Evolutionary conservation across 805 yeast species (phyloP).

Genomic region (Nakazawaea pomicola): DNA sequence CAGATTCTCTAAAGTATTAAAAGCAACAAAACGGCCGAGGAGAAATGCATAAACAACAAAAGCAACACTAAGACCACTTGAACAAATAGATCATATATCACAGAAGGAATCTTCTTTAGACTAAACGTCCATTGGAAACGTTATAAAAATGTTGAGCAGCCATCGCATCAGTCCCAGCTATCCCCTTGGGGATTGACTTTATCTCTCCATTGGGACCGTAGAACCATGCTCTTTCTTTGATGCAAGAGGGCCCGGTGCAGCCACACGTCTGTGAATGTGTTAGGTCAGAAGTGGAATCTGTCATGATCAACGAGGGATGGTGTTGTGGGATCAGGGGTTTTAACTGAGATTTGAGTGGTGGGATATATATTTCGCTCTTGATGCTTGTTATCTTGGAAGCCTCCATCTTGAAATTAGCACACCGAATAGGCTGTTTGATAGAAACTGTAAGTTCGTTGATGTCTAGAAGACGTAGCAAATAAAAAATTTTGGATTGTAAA

Average conservation of each 20-base stretch:
- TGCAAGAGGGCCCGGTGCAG: conserved; percentile 28
- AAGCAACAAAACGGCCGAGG: too few species aligned
- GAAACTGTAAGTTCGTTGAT: too few species aligned
- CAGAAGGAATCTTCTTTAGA: background rate
- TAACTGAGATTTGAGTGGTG: conserved; percentile 17
- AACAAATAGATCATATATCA: too few species aligned
- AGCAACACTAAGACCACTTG: too few species aligned
- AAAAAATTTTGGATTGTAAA: too few species aligned
- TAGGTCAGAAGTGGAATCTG: conserved; percentile 24
- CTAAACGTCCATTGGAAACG: conserved; percentile 17
- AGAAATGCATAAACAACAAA: background rate
- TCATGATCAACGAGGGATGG: conserved; percentile 30
- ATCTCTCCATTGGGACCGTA: conserved; percentile 31
- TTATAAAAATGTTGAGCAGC: conserved; percentile 23
- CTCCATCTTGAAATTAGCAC: conserved; percentile 22
- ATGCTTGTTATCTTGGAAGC: conserved; percentile 24
- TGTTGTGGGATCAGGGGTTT: conserved; percentile 25
- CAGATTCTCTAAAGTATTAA: too few species aligned
- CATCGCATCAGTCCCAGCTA: conserved; percentile 24
- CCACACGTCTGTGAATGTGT: conserved; percentile 27
- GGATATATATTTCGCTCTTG: conserved; percentile 29
- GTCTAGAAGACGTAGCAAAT: too few species aligned
- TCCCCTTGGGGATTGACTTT: conserved; percentile 19
- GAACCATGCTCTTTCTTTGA: conserved; percentile 30
- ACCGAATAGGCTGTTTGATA: background rate